Conservation (phyloP, 2,329 filamentous ascomycete genomes). For the Aspergillus ruber region DNA sequence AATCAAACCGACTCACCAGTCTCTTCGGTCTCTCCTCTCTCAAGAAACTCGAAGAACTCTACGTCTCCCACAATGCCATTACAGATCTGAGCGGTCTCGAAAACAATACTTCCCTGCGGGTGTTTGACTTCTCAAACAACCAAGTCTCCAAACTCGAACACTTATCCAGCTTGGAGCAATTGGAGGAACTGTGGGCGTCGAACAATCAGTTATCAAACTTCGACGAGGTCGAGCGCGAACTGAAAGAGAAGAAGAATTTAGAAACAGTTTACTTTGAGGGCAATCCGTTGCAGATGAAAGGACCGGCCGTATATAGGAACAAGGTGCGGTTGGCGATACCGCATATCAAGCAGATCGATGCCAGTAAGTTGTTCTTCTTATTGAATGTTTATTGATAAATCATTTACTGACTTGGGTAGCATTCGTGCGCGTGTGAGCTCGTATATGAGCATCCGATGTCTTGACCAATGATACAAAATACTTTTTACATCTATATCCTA, state of each 20-base stretch:
- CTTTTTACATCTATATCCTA: neutral
- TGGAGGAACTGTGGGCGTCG: slow-evolving; percentile 93
- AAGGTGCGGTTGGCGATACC: slow-evolving; percentile 85
- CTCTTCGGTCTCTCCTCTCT: slow-evolving; percentile 70
- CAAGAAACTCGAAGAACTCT: slow-evolving; percentile 78
- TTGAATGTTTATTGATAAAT: neutral
- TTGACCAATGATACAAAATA: too few species aligned
- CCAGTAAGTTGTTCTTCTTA: slow-evolving; percentile 40
- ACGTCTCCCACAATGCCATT: slow-evolving; percentile 92
- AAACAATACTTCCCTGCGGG: slow-evolving; percentile 59
- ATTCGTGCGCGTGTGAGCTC: neutral
- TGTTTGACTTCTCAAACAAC: slow-evolving; percentile 88
- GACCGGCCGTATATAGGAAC: slow-evolving; percentile 84
- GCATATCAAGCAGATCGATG: slow-evolving; percentile 88
- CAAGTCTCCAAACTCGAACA: slow-evolving; percentile 68
- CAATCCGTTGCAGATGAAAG: slow-evolving; percentile 75
- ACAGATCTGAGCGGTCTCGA: slow-evolving; percentile 69
- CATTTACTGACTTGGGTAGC: neutral
- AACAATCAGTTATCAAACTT: slow-evolving; percentile 79
- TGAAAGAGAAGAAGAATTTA: slow-evolving; percentile 71
- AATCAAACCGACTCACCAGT: slow-evolving; percentile 83
- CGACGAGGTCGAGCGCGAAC: slow-evolving; percentile 66
- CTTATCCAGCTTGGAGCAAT: slow-evolving; percentile 58
- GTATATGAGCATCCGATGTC: too few species aligned
- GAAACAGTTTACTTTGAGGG: slow-evolving; percentile 95